Base-by-base conservation (phyloP, 129 eudicot species). In the Saposhnikovia divaricata region DNA sequence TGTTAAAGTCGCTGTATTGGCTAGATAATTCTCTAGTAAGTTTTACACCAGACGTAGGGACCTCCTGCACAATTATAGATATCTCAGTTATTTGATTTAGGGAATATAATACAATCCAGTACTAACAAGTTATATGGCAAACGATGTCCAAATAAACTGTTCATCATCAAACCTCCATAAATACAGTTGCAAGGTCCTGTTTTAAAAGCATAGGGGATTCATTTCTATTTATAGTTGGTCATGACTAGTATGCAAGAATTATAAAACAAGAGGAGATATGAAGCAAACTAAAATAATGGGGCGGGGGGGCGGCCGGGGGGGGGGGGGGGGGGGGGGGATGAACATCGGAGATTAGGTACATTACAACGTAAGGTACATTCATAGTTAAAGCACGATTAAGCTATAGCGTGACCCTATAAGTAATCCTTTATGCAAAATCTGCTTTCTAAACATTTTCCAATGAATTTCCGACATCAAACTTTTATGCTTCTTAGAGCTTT, bases 11-110 rank as follows among this genome's bases (percentile, higher is more conserved):
- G 81, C 98, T 96, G 74, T 89, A 88, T 44, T 89, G 97, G 42
- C 96, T 91, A 85, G 99, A 92, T 73, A 91, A 82, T 81, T 96
- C 98, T 84, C 97, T 85, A 34, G 96, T 88, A 61, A 92, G 92
- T 89, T 88, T 92, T 84, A 88, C 85, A 48, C 81, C 96, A 86
- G 95, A 86, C 78, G 92, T 75, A 28, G 97, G 88, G 74, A 90
- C 96, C 84, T 95, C 98, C 98, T 95, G 79, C 66, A 81, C 31
- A 75, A 47, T 44, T 40, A 59, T 44, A 44, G 21, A 42, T 6
- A 68, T 69, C 10, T 23, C 55, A 77, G 44, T 51, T 37, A 40
- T 16, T 37, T 44, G 25, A 50, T 11, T 12, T 72, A 31, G 50
- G 2, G 65, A 28, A 55, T 21, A 46, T 14, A 11, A 43, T 44